Base-by-base conservation (phyloP, 2,329 filamentous ascomycete species). In the Trichothecium sympodiale region DNA sequence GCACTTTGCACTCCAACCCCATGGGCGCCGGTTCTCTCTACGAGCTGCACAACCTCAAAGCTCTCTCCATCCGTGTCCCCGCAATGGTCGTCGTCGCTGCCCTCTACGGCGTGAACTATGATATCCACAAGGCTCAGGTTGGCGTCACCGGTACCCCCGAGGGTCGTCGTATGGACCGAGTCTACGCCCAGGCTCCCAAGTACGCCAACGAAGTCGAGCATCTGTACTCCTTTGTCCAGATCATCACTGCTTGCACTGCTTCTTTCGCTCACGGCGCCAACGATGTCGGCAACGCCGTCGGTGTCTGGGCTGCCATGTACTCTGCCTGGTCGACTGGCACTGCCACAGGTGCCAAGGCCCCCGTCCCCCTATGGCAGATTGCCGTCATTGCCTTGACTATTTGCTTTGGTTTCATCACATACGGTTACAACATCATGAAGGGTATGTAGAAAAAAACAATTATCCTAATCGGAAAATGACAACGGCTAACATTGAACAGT, bases 371-470 rank as follows among this genome's bases (percentile, higher is more conserved):
- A 31, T 89, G 83, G 83, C 81, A 86, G 57, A 69, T 88, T 37
- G 83, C 77, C 34, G 78, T 87, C 14, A 62, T 83, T 10, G 67
- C 75, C 17, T 54, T 65, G 2, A 74, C 65, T 28, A 77, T 85
- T 51, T 83, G 69, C 32, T 43, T 77, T 29, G 82, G 81, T 46
- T 67, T 86, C 38, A 65, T 78, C 51, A 85, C 80, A 12, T 86
- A 85, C 48, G 82, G 81, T 8, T 86, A 85, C 64, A 85, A 86
- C 65, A 86, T 86, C 61, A 86, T 86, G 80, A 84, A 83, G 63
- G 76, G 72, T 76, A 59, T 56, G 68, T 44, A 9, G 6, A 7
- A n/a, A 8, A 8, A 6, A 8, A 9, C 4, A 26, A n/a, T 13
- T 4, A 18, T 18, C 15, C 7, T 16, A 14, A 23, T 5, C 9